Conservation (phyloP, 129 eudicot species). For the Saussurea involucrata region DNA sequence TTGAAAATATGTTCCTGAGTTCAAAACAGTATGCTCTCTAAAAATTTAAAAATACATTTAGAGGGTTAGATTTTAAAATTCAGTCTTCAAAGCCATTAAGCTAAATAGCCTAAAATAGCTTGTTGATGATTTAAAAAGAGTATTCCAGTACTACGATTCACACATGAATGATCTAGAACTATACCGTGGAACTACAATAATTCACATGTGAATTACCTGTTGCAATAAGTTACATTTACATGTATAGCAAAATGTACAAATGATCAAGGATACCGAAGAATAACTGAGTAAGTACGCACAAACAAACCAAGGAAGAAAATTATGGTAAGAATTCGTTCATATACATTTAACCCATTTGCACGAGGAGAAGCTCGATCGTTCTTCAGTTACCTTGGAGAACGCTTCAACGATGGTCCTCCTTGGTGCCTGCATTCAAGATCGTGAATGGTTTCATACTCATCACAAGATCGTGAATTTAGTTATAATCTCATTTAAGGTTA, state of each 20-base stretch:
- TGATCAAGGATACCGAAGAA: not conserved
- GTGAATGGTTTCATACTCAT: not conserved
- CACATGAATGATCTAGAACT: not conserved
- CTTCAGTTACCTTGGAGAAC: constrained; percentile 47
- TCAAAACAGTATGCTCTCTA: not conserved
- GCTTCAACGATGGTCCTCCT: constrained; percentile 39
- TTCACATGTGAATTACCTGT: not conserved
- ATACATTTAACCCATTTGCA: not conserved
- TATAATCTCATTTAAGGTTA: not conserved
- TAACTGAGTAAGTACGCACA: not conserved
- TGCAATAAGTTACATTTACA: constrained; percentile 10
- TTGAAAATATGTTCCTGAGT: not conserved
- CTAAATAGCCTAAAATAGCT: too few species aligned
- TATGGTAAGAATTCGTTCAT: not conserved
- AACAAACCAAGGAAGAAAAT: not conserved
- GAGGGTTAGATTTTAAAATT: too few species aligned
- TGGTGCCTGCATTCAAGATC: constrained; percentile 26
- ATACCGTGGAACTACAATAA: not conserved
- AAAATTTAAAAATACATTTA: not conserved
- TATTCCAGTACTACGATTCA: not conserved
- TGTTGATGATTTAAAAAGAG: not conserved
- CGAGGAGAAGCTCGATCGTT: not conserved
- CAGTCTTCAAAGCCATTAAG: too few species aligned
- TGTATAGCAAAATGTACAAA: not conserved
- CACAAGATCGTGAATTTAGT: not conserved